Evolutionary conservation across 148 eudicot genomes (phyloP).

Genomic region (Camellia lanceoleosa): DNA sequence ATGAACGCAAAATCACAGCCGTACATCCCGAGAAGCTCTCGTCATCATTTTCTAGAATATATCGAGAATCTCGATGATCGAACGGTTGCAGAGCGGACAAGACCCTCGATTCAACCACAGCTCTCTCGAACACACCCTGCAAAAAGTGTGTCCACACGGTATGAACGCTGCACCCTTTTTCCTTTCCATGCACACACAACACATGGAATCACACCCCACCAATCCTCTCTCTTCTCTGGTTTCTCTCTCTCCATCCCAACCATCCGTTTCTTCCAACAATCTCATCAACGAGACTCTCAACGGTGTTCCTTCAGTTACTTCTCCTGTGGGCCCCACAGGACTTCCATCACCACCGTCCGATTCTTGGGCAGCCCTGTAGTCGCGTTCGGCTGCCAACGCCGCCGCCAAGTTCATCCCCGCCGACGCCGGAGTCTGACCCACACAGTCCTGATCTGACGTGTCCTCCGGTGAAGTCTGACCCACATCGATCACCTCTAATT

Average conservation of each 20-base stretch:
- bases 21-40: neutral
- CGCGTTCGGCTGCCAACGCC: constrained; percentile 74
- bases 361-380: constrained; percentile 35
- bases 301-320: constrained; percentile 28
- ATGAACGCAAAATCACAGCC: neutral
- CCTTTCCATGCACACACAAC: constrained; percentile 99
- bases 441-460: constrained; percentile 20
- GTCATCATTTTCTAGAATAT: constrained; percentile 31
- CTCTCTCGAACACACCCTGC: constrained; percentile 88
- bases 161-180: constrained; percentile 90
- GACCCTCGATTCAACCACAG: constrained; percentile 77
- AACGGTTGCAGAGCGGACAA: constrained; percentile 90
- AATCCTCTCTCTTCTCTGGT: constrained; percentile 11
- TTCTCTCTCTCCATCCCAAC: constrained; percentile 27
- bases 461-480: neutral
- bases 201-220: constrained; percentile 45
- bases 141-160: constrained; percentile 96
- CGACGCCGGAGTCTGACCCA: constrained; percentile 13
- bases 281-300: constrained; percentile 75
- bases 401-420: constrained; percentile 60
- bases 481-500: neutral
- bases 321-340: constrained; percentile 11
- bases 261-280: constrained; percentile 64
- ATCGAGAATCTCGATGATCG: constrained; percentile 73
- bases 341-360: constrained; percentile 12